Conservation (phyloP, 1,139 yeast species). For the Ogataea hybrid region DNA sequence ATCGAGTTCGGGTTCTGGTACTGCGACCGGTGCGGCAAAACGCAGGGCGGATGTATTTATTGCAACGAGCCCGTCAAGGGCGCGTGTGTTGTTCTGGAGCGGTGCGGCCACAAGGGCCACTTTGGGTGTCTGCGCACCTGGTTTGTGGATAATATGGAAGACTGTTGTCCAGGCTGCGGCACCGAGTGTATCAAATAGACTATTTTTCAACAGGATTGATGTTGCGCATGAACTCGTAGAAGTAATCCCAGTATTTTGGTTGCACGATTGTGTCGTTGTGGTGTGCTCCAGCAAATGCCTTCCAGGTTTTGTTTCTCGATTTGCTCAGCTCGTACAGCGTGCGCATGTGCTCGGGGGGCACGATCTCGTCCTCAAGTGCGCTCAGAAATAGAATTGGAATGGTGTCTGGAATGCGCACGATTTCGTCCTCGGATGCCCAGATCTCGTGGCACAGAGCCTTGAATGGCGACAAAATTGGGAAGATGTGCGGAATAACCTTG, state of each 20-base stretch:
- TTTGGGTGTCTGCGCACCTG: too few relatives aligned
- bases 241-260: constrained; percentile 69
- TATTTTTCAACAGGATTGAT: too few relatives aligned
- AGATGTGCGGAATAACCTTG: constrained; percentile 78
- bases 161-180: too few relatives aligned
- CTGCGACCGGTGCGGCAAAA: constrained; percentile 66
- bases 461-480: constrained; percentile 64
- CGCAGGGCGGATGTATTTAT: constrained; percentile 58
- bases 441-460: constrained; percentile 68
- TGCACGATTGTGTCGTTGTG: constrained; percentile 83
- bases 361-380: constrained; percentile 83
- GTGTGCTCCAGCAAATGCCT: constrained; percentile 54
- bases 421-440: constrained; percentile 77
- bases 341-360: constrained; percentile 85
- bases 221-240: constrained; percentile 63
- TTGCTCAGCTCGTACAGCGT: constrained; percentile 51
- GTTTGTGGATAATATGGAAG: too few relatives aligned
- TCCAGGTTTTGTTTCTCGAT: constrained; percentile 44
- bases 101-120: too few relatives aligned
- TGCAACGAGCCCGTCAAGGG: too few relatives aligned
- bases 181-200: too few relatives aligned
- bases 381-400: constrained; percentile 71
- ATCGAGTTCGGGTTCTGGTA: constrained; percentile 71
- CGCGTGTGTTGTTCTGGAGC: too few relatives aligned
- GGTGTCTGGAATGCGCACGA: constrained; percentile 47